These are phyloP conservation scores for Starmera amethionina DNA, from an alignment of 805 yeast genomes.

Conservation along the genomic window DNA sequence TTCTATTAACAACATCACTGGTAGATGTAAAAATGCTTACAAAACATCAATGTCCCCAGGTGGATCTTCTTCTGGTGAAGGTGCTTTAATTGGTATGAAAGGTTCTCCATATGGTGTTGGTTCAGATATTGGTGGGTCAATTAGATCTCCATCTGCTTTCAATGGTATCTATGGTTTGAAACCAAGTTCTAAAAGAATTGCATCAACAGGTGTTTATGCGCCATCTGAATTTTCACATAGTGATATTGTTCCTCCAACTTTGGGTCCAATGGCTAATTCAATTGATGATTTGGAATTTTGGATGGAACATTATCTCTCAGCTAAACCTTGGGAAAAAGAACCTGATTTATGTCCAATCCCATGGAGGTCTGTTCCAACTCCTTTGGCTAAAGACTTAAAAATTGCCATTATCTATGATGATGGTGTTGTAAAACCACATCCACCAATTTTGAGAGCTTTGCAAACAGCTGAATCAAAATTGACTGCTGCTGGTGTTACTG, in stretches of 20 bases:
- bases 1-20: slow-evolving; percentile 49
- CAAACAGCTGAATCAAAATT: slow-evolving; percentile 44
- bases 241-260: slow-evolving; percentile 54
- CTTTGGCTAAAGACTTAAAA: slow-evolving; percentile 34
- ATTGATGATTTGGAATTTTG: slow-evolving; percentile 59
- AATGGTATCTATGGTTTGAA: slow-evolving; percentile 54
- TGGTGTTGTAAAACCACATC: slow-evolving; percentile 56
- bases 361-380: slow-evolving; percentile 27
- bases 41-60: slow-evolving; percentile 53
- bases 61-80: slow-evolving; percentile 72
- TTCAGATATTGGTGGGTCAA: slow-evolving; percentile 65
- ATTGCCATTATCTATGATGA: slow-evolving; percentile 58
- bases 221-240: slow-evolving; percentile 15
- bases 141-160: slow-evolving; percentile 60
- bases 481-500: slow-evolving; percentile 46
- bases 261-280: slow-evolving; percentile 59
- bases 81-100: slow-evolving; percentile 47
- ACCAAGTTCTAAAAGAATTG: slow-evolving; percentile 48
- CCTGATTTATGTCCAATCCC: slow-evolving; percentile 24
- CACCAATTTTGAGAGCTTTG: slow-evolving; percentile 53
- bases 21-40: slow-evolving; percentile 48
- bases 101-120: slow-evolving; percentile 60
- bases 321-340: slow-evolving; percentile 50
- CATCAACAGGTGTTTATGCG: slow-evolving; percentile 16
- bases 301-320: slow-evolving; percentile 42